Percentiles rank a stretch among this genome's conserved stretches.
phyloP scores from a whole-genome alignment of 345 rosid species.

The Abelmoschus esculentus region DNA sequence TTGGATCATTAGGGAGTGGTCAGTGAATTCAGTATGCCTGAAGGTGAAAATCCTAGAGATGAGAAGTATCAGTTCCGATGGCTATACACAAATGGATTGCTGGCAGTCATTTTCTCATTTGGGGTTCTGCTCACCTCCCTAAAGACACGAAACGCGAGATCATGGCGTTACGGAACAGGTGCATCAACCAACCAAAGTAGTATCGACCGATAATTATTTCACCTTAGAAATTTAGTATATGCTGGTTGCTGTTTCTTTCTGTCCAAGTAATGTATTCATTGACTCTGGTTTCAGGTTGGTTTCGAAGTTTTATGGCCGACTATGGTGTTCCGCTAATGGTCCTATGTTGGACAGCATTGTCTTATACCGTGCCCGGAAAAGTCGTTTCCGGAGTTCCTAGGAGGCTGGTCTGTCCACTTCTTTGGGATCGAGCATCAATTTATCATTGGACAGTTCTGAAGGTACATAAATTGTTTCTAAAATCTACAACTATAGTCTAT shows the following conservation, averaged over 20 bases:
- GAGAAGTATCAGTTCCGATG: conserved; percentile 44
- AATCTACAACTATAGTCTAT: too few species aligned
- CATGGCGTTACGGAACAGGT: conserved; percentile 58
- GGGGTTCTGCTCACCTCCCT: conserved; percentile 49
- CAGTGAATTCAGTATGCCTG: conserved; percentile 44
- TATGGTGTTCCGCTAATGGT: conserved; percentile 83
- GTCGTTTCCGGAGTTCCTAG: conserved; percentile 57
- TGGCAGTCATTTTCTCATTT: conserved; percentile 53
- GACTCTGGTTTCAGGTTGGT: conserved; percentile 37
- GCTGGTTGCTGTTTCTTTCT: neutral
- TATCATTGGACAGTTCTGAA: conserved; percentile 81
- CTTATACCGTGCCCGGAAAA: conserved; percentile 39
- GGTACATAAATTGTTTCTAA: conserved; percentile 26
- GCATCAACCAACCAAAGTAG: neutral
- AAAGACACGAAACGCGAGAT: conserved; percentile 60
- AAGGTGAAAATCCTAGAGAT: conserved; percentile 25
- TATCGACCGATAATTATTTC: neutral
- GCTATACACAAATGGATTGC: conserved; percentile 64
- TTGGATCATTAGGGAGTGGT: conserved; percentile 44
- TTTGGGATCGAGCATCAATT: conserved; percentile 65
- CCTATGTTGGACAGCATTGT: conserved; percentile 53
- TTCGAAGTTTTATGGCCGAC: conserved; percentile 65
- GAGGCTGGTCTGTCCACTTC: conserved; percentile 62
- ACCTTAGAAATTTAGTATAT: neutral
- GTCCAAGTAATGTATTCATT: neutral